Percentiles rank a stretch among this genome's conserved stretches.
Evolutionary conservation across 179 eudicot species (phyloP).

Genomic region (Sideroxylon spinosum): DNA sequence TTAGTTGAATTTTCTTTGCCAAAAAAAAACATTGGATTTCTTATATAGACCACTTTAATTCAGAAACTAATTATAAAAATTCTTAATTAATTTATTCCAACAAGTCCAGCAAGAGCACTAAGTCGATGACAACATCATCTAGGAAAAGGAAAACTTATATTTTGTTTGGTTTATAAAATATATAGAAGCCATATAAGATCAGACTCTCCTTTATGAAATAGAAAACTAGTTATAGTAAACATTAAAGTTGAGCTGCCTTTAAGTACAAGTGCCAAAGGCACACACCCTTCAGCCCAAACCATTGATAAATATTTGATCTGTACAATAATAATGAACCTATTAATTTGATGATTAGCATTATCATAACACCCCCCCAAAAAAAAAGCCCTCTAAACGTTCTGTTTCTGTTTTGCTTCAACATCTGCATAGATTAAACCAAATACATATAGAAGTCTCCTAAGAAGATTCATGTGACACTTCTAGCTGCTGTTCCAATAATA

Average conservation of each 20-base stretch:
- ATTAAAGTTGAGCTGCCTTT: not conserved
- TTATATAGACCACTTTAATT: too few relatives aligned
- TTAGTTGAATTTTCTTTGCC: too few relatives aligned
- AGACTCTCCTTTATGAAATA: not conserved
- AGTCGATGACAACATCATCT: too few relatives aligned
- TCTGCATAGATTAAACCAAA: not conserved
- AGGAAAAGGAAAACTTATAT: too few relatives aligned
- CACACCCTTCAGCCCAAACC: not conserved
- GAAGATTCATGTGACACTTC: slow-evolving; percentile 22
- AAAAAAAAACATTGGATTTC: too few relatives aligned
- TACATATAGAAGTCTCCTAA: not conserved
- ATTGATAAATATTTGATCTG: not conserved
- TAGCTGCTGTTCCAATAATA: slow-evolving; percentile 38
- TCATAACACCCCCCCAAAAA: not conserved
- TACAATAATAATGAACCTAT: not conserved
- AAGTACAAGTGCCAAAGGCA: not conserved
- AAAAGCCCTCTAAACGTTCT: too few relatives aligned
- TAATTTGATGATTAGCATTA: slow-evolving; percentile 13
- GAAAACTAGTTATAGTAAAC: not conserved
- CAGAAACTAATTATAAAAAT: too few relatives aligned
- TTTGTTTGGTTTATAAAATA: too few relatives aligned
- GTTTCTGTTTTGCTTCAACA: not conserved
- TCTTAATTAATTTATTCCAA: too few relatives aligned
- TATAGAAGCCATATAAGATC: not conserved
- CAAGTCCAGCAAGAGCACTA: too few relatives aligned